Conservation (phyloP, 2,329 filamentous ascomycete species). For the Penicillium sp. region DNA sequence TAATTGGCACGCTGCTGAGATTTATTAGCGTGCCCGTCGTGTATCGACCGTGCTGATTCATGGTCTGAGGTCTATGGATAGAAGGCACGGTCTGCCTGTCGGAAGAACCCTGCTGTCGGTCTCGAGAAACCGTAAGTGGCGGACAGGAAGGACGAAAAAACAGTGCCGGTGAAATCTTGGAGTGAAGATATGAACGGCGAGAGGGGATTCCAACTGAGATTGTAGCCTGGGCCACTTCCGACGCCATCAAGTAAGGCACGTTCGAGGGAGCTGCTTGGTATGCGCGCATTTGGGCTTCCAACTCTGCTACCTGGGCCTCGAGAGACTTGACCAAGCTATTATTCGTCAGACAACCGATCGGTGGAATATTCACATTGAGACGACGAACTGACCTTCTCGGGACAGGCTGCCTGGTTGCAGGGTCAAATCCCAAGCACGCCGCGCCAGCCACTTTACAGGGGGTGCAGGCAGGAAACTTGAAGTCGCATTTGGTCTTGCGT, state of each 20-base stretch:
- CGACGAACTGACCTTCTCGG: background rate
- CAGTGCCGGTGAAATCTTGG: background rate
- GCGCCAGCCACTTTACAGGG: background rate
- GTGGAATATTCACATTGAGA: background rate
- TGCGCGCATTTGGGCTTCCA: no score
- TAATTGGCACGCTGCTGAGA: no score
- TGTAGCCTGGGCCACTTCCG: background rate
- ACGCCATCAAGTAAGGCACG: background rate
- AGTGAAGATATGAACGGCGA: background rate
- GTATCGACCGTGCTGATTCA: no score
- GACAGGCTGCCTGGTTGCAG: background rate
- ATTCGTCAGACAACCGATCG: background rate
- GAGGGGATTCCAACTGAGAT: background rate
- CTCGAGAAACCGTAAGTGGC: background rate
- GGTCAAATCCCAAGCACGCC: background rate
- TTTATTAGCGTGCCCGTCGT: no score
- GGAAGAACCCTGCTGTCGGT: no score
- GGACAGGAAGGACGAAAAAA: background rate
- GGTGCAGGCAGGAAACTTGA: background rate
- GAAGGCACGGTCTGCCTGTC: no score
- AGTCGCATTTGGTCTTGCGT: slow-evolving; percentile 1
- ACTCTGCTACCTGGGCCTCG: background rate
- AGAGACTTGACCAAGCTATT: background rate
- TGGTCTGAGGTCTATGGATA: no score
- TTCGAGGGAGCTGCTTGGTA: no score